These are phyloP conservation scores for Corallochytrium limacisporum DNA, from an alignment of 78 protist genomes.

Conservation along the genomic window DNA sequence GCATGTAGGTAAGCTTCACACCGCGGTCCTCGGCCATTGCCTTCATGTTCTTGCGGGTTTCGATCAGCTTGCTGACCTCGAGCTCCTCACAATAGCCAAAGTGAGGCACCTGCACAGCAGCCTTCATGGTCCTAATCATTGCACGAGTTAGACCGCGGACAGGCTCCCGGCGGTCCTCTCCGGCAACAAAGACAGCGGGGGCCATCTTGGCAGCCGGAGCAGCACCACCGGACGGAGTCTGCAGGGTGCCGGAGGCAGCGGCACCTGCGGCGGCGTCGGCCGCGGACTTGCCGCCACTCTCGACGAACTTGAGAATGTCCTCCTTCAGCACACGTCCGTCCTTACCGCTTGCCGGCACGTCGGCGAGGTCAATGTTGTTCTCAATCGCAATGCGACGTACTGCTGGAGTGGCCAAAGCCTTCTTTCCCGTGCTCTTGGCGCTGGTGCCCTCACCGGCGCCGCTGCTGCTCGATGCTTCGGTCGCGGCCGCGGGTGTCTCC, in stretches of 20 bases:
- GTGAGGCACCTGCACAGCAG: constrained; percentile 53
- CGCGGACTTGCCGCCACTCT: constrained; percentile 4
- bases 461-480: neutral
- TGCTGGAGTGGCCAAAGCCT: constrained; percentile 74
- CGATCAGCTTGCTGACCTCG: constrained; percentile 17
- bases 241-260: neutral
- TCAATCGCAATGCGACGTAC: constrained; percentile 57
- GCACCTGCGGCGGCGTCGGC: no score
- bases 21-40: constrained; percentile 42
- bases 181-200: neutral
- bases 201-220: constrained; percentile 11
- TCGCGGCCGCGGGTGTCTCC: neutral
- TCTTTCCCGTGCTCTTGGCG: neutral
- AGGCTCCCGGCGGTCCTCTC: constrained; percentile 10
- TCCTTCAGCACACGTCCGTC: constrained; percentile 73
- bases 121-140: constrained; percentile 70
- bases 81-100: constrained; percentile 64
- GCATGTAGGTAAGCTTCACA: constrained; percentile 56
- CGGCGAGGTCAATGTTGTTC: constrained; percentile 37
- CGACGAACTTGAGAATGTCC: constrained; percentile 41
- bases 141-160: constrained; percentile 24
- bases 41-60: neutral
- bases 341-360: constrained; percentile 39
- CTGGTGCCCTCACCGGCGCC: neutral
- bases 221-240: neutral